These are phyloP conservation scores for Dillenia suffruticosa DNA, from an alignment of 164 flowering plant genomes.

Conservation along the genomic window DNA sequence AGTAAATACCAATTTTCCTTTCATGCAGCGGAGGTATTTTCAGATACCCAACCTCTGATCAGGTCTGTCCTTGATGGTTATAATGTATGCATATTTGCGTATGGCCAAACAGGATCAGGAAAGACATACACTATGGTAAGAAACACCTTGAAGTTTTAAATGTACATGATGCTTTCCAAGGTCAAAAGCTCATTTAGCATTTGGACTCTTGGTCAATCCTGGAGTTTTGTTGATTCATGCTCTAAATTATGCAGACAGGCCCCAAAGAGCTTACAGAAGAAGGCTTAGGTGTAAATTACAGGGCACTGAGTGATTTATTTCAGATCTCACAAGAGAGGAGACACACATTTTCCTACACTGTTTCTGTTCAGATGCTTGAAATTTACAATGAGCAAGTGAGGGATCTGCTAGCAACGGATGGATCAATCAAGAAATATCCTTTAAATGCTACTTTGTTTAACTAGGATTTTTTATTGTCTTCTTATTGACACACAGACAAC, in stretches of 20 bases:
- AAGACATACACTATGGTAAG: conserved; percentile 5
- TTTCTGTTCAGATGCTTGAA: conserved; percentile 92
- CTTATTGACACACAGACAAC: no score
- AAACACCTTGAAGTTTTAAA: no score
- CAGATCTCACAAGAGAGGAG: conserved; percentile 60
- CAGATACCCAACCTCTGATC: conserved; percentile 60
- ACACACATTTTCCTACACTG: conserved; percentile 49
- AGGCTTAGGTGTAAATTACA: conserved; percentile 74
- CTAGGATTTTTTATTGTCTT: no score
- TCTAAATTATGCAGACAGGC: conserved; percentile 50
- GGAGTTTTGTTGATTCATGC: not conserved
- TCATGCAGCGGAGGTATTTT: conserved; percentile 50
- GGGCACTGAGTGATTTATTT: conserved; percentile 82
- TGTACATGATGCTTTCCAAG: no score
- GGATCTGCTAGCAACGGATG: conserved; percentile 70
- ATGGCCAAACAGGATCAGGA: conserved; percentile 24
- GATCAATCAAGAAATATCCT: conserved; percentile 83
- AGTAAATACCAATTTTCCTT: not conserved
- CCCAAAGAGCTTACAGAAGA: conserved; percentile 62
- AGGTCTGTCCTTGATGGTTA: conserved; percentile 69
- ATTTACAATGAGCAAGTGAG: conserved; percentile 96
- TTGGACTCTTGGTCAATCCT: no score
- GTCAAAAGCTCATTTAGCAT: no score
- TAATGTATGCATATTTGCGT: conserved; percentile 70
- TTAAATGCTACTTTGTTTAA: conserved; percentile 4